Conservation (phyloP, 2,329 filamentous ascomycete genomes). For the Cercospora berteroae region DNA sequence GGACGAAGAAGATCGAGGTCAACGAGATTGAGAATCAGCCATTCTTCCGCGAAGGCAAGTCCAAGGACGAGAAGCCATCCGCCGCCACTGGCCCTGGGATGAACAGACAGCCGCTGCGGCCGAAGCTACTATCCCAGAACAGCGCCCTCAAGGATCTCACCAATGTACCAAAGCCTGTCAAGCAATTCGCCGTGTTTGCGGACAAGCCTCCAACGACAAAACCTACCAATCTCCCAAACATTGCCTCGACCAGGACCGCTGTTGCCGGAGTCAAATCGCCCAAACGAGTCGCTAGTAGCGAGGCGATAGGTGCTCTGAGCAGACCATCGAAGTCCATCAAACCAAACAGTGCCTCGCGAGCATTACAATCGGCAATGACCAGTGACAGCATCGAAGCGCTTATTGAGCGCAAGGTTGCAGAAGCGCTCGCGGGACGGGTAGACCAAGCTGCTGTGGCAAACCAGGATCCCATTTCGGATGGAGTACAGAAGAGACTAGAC, state of each 20-base stretch:
- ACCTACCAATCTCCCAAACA: slow-evolving; percentile 30
- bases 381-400: slow-evolving; percentile 80
- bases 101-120: slow-evolving; percentile 72
- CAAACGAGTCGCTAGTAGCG: slow-evolving; percentile 48
- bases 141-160: slow-evolving; percentile 53
- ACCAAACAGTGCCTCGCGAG: slow-evolving; percentile 32
- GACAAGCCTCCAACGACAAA: slow-evolving; percentile 61
- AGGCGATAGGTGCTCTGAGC: slow-evolving; percentile 34
- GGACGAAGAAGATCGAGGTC: slow-evolving; percentile 94
- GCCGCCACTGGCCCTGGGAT: slow-evolving; percentile 40
- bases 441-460: slow-evolving; percentile 32
- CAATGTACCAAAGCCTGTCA: slow-evolving; percentile 65
- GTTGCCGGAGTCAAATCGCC: slow-evolving; percentile 30
- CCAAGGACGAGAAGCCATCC: slow-evolving; percentile 39
- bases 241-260: slow-evolving; percentile 21
- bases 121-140: slow-evolving; percentile 73
- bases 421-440: slow-evolving; percentile 77
- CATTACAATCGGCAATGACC: slow-evolving; percentile 40
- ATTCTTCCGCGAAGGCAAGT: slow-evolving; percentile 56
- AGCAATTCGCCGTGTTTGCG: slow-evolving; percentile 83
- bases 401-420: slow-evolving; percentile 86
- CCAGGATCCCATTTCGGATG: slow-evolving; percentile 59
- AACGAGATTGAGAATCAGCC: slow-evolving; percentile 95
- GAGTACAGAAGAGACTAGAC: slow-evolving; percentile 77
- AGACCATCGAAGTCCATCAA: slow-evolving; percentile 44